Conservation (phyloP, 768 basidiomycete genomes). For the Collybiopsis confluens region DNA sequence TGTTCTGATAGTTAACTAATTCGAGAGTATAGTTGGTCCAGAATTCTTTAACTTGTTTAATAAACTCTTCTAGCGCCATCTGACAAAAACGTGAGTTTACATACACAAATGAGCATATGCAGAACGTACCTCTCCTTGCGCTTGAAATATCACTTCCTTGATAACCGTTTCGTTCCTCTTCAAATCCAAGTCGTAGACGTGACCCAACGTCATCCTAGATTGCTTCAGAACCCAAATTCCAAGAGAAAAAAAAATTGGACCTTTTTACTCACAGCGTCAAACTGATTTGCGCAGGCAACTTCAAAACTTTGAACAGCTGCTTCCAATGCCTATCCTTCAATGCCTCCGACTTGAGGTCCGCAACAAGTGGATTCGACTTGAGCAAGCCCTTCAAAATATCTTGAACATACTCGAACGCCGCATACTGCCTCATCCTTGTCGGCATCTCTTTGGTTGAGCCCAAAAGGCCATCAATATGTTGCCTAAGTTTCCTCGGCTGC, state of each 20-base stretch:
- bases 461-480: constrained; percentile 88
- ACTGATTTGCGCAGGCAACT: constrained; percentile 69
- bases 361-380: constrained; percentile 87
- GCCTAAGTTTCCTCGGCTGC: constrained; percentile 91
- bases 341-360: constrained; percentile 94
- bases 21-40: constrained; percentile 97
- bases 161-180: constrained; percentile 89
- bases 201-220: constrained; percentile 85
- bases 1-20: constrained; percentile 97
- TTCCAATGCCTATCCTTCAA: constrained; percentile 98
- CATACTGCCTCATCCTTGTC: constrained; percentile 97
- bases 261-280: constrained; percentile 56
- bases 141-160: constrained; percentile 94
- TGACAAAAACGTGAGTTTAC: constrained; percentile 28
- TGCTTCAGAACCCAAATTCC: no score
- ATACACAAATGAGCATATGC: constrained; percentile 1
- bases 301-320: constrained; percentile 87
- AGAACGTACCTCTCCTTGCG: constrained; percentile 82
- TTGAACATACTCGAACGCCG: constrained; percentile 97
- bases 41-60: constrained; percentile 93
- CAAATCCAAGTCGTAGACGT: constrained; percentile 95
- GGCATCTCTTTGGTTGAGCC: constrained; percentile 99
- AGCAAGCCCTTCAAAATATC: constrained; percentile 81
- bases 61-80: constrained; percentile 95
- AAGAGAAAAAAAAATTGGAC: background rate